Evolutionary conservation across 192 early-diverging fungal genomes (phyloP).

Genomic region (Physocladia obscura): DNA sequence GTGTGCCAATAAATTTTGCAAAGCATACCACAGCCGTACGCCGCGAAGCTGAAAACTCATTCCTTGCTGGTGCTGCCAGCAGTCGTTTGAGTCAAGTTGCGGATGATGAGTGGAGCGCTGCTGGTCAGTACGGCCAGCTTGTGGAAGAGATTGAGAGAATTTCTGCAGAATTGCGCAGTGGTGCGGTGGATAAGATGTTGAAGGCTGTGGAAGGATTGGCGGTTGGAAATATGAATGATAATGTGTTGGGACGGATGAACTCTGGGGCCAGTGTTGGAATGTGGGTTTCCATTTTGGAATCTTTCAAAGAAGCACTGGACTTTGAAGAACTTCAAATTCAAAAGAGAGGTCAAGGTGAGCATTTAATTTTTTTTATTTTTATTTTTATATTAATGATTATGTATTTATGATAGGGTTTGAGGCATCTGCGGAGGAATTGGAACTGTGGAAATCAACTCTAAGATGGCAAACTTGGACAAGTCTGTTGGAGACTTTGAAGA

Average conservation of each 20-base stretch:
- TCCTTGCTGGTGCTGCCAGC: constrained; percentile 45
- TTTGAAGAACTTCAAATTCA: constrained; percentile 48
- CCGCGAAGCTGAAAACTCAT: constrained; percentile 41
- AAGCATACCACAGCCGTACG: constrained; percentile 49
- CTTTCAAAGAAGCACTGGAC: constrained; percentile 56
- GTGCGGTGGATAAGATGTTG: constrained; percentile 66
- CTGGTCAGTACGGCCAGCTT: constrained; percentile 59
- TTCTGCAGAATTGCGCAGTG: constrained; percentile 55
- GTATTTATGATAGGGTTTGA: constrained; percentile 38
- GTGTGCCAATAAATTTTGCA: constrained; percentile 54
- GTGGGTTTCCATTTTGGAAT: constrained; percentile 70
- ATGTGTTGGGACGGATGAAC: constrained; percentile 68
- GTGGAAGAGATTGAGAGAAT: constrained; percentile 63
- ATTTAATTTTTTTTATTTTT: too few species aligned
- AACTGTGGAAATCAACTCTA: not conserved
- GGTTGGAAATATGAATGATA: constrained; percentile 62
- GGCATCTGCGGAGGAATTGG: constrained; percentile 13
- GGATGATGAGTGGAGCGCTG: constrained; percentile 62
- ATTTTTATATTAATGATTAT: too few species aligned
- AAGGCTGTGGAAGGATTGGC: constrained; percentile 34
- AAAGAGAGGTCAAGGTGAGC: constrained; percentile 27
- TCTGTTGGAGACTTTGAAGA: constrained; percentile 68
- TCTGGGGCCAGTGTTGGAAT: constrained; percentile 50
- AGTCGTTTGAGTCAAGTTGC: constrained; percentile 61
- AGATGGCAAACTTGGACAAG: constrained; percentile 69